phyloP scores from a whole-genome alignment of 805 yeast species.

The Myxozyma monticola region DNA sequence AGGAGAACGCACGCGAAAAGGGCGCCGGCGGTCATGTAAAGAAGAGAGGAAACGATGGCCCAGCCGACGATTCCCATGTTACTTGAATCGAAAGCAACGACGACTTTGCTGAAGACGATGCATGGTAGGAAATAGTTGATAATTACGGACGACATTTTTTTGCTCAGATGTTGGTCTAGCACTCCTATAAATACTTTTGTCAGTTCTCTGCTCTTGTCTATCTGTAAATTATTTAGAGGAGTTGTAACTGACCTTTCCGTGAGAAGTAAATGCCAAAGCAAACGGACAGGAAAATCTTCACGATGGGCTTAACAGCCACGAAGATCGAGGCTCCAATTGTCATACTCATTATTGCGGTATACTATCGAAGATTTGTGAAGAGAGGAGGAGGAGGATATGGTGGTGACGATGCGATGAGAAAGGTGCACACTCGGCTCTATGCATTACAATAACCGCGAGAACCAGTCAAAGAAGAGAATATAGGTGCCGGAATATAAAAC shows the following conservation, averaged over 20 bases:
- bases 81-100: conserved; percentile 60
- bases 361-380: too few species aligned
- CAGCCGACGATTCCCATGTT: conserved; percentile 75
- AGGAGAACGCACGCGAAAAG: conserved; percentile 38
- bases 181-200: conserved; percentile 12
- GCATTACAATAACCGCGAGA: too few species aligned
- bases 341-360: conserved; percentile 17
- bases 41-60: conserved; percentile 49
- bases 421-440: too few species aligned
- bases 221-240: conserved; percentile 30
- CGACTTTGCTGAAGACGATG: conserved; percentile 71
- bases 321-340: conserved; percentile 67
- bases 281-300: conserved; percentile 74
- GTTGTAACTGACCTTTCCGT: conserved; percentile 59
- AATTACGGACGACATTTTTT: conserved; percentile 68
- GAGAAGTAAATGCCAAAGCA: conserved; percentile 67
- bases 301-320: conserved; percentile 80
- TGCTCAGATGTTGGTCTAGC: conserved; percentile 40
- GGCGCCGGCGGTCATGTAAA: conserved; percentile 51
- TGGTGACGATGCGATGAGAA: too few species aligned
- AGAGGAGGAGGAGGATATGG: too few species aligned
- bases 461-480: too few species aligned
- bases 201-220: neutral
- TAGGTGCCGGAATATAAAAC: too few species aligned
- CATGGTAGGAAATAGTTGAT: conserved; percentile 73